These are phyloP conservation scores for Allantophomopsis lycopodina DNA, from an alignment of 2,329 filamentous ascomycete species.

Conservation along the genomic window DNA sequence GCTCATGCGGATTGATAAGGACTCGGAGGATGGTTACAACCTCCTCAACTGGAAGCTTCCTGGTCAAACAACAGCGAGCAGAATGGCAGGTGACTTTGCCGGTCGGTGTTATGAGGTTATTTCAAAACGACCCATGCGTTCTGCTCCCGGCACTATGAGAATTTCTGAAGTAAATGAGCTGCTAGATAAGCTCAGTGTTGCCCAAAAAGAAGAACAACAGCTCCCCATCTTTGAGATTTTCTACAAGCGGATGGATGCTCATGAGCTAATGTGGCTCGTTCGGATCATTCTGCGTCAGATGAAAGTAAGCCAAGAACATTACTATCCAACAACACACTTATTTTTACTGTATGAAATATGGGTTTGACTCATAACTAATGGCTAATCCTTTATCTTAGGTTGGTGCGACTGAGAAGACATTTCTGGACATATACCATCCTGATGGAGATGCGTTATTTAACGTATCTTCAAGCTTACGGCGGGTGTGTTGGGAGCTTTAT, in stretches of 20 bases:
- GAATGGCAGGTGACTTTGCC: conserved; percentile 81
- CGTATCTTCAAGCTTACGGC: conserved; percentile 76
- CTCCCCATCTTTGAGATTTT: conserved; percentile 69
- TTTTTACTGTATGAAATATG: not conserved
- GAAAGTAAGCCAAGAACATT: conserved; percentile 78
- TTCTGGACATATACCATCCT: conserved; percentile 71
- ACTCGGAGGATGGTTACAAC: conserved; percentile 77
- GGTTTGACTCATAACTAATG: not conserved
- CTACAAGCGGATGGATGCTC: conserved; percentile 82
- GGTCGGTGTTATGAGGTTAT: conserved; percentile 79
- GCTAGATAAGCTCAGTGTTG: conserved; percentile 64
- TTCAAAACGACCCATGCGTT: conserved; percentile 67
- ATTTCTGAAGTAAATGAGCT: conserved; percentile 83
- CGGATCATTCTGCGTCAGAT: conserved; percentile 78
- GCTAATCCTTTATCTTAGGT: conserved; percentile 26
- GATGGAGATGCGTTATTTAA: conserved; percentile 71
- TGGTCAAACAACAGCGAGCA: conserved; percentile 45
- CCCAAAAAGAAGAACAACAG: conserved; percentile 73
- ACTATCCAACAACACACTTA: conserved; percentile 34
- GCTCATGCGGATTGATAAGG: conserved; percentile 80
- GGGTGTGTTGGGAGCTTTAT: conserved; percentile 88
- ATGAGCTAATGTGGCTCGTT: conserved; percentile 89
- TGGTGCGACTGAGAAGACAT: conserved; percentile 66
- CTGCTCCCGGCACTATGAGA: conserved; percentile 61
- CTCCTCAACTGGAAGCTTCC: conserved; percentile 89